phyloP scores from a whole-genome alignment of 2,329 filamentous ascomycete species.

The Rutstroemia sp. region DNA sequence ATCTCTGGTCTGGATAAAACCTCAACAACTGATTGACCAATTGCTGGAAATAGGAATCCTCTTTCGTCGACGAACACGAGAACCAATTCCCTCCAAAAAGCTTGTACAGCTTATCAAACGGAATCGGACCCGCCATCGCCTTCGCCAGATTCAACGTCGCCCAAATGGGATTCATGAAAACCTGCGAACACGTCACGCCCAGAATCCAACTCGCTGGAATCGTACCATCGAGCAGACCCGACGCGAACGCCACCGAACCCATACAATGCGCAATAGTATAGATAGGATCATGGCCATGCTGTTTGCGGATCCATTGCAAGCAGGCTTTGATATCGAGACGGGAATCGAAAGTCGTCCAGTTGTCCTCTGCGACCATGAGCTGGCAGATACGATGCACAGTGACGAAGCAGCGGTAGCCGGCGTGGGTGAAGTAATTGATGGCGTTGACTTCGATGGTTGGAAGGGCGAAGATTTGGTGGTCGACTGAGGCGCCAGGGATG shows the following conservation, averaged over 20 bases:
- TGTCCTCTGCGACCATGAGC: conserved; percentile 40
- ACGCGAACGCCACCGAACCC: conserved; percentile 51
- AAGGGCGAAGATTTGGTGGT: conserved; percentile 55
- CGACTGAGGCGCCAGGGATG: conserved; percentile 55
- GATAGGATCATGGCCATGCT: conserved; percentile 33
- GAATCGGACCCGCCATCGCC: conserved; percentile 38
- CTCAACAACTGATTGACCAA: conserved; percentile 48
- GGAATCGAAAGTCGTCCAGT: conserved; percentile 53
- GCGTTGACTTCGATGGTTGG: conserved; percentile 57
- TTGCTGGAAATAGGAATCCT: conserved; percentile 43
- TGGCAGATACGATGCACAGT: conserved; percentile 51
- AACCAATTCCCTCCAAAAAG: conserved; percentile 47
- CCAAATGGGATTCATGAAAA: conserved; percentile 58
- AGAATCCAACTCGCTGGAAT: conserved; percentile 49
- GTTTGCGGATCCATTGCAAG: conserved; percentile 43
- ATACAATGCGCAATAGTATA: conserved; percentile 58
- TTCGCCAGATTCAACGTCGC: conserved; percentile 49
- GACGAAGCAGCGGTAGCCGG: conserved; percentile 53
- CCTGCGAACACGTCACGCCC: conserved; percentile 52
- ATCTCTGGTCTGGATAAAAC: conserved; percentile 45
- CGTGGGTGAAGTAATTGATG: conserved; percentile 53
- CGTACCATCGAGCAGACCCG: conserved; percentile 54
- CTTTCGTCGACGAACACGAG: conserved; percentile 39
- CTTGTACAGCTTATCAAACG: conserved; percentile 43
- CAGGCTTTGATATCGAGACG: conserved; percentile 52